Conservation (phyloP, 345 rosid species). For the Brassica incana region DNA sequence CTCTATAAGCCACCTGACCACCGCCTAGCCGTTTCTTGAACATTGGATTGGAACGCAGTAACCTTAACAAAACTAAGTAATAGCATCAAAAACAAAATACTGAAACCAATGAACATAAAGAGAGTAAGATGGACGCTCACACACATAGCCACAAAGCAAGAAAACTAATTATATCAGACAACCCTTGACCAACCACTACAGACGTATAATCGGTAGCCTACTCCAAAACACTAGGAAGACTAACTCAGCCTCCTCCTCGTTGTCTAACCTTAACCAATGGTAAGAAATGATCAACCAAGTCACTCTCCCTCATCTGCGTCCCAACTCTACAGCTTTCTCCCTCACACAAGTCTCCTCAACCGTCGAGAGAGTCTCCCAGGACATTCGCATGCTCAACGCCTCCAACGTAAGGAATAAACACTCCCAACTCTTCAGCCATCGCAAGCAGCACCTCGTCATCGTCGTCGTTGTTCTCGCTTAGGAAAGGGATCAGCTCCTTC, state of each 20-base stretch:
- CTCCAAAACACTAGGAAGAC: neutral
- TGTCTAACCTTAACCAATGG: conserved; percentile 63
- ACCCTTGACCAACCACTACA: neutral
- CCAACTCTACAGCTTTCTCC: conserved; percentile 69
- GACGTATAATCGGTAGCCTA: neutral
- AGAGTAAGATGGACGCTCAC: neutral
- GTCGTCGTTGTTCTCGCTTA: conserved; percentile 76
- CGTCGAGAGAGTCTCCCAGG: conserved; percentile 59
- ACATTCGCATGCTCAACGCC: conserved; percentile 68
- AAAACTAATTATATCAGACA: neutral
- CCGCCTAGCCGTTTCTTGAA: no score
- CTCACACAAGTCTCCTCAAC: conserved; percentile 83
- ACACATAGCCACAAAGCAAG: neutral
- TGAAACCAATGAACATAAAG: neutral
- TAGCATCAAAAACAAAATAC: neutral
- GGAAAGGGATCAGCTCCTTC: conserved; percentile 72
- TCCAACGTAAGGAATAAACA: conserved; percentile 74
- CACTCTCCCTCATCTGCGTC: conserved; percentile 70
- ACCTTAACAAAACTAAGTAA: neutral
- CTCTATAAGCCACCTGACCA: no score
- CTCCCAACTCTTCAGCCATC: conserved; percentile 81
- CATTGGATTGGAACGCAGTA: no score
- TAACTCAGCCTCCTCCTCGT: neutral
- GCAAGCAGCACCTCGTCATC: conserved; percentile 81
- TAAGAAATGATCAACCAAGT: conserved; percentile 61